Base-by-base conservation (phyloP, 768 basidiomycete species). In the Fibroporia radiculosa region DNA sequence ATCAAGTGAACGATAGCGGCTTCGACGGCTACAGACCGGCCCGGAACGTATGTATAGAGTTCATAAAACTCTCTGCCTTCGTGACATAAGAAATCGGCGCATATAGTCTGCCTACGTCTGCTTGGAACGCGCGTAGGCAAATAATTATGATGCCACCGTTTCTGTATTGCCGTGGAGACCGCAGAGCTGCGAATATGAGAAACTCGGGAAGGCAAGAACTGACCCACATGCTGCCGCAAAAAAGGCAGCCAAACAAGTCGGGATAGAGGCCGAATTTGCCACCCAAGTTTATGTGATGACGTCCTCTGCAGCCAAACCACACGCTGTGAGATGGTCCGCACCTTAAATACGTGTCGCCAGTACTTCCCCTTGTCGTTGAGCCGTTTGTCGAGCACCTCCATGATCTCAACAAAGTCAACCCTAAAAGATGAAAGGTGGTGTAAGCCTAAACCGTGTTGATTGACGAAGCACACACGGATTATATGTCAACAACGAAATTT, bases 281-380 rank as follows among this genome's bases (percentile, higher is more conserved):
- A n/a, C n/a, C n/a, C n/a, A 36, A n/a, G 44, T 1, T 22, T 39
- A n/a, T 4, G 37, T 10, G 29, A 31, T n/a, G 29, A 31, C n/a
- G 44, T 18, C 6, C 14, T 12, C 12, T 16, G 43, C 16, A 2
- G 22, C 20, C 24, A n/a, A 10, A 8, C 34, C 13, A 31, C 18
- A 27, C 29, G 28, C 45, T 3, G 11, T 10, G 0, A 4, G 27
- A 42, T 13, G 19, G 18, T 7, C 22, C 73, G 42, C 49, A 83
- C 91, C 77, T 98, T 98, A 79, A 93, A 97, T 44, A 97, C 93
- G 70, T 98, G 95, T 40, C 93, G 76, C 95, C 95, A 98, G 57
- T 96, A 93, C 78, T 97, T 98, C 24, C 95, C 95, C 72, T 96
- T 97, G 70, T 98, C 95, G 53, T 93, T 92, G 50, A 98, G 67